Base-by-base conservation (phyloP, 345 rosid genomes). In the Noccaea bulbosa region DNA sequence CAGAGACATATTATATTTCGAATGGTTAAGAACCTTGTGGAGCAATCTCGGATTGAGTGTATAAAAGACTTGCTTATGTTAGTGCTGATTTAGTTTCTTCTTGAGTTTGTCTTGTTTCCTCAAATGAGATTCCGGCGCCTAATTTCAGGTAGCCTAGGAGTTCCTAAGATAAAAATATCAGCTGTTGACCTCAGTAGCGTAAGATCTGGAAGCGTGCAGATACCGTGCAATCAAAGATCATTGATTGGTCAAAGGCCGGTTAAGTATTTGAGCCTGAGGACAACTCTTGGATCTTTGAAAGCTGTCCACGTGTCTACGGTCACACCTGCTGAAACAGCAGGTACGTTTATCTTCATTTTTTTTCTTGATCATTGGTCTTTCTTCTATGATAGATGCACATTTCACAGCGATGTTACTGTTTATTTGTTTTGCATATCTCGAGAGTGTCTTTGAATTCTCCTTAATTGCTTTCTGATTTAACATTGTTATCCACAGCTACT, bases 91-190 rank as follows among this genome's bases (percentile, higher is more conserved):
- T 8, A 14, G 62, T 45, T 46, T 68, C 11, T 63, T 47, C 10
- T 48, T n/a, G 11, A 33, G 7, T 4, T 22, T 11, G 33, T 53
- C 41, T 44, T 54, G 54, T 46, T 44, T 55, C 37, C n/a, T 1
- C 10, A 15, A 24, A 8, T 48, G 53, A 17, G 65, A 57, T 7
- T 2, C 22, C 34, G 35, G 44, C 11, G 14, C 57, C 33, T 51
- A 3, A 3, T 51, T 65, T 56, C 68, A 77, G 80, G 80, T 71
- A 77, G 80, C 75, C 62, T 81, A 72, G 80, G 82, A 71, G 76
- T 50, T 58, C 67, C 80, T 24, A 70, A 77, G 14, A 35, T 71
- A 15, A 77, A 77, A 70, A 59, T 66, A 16, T 57, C 77, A 12
- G 67, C 80, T 4, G 38, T 44, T 30, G 70, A 71, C 11, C 56